Conservation (phyloP, 169 alveolate genomes). For the Fabrea salina region DNA sequence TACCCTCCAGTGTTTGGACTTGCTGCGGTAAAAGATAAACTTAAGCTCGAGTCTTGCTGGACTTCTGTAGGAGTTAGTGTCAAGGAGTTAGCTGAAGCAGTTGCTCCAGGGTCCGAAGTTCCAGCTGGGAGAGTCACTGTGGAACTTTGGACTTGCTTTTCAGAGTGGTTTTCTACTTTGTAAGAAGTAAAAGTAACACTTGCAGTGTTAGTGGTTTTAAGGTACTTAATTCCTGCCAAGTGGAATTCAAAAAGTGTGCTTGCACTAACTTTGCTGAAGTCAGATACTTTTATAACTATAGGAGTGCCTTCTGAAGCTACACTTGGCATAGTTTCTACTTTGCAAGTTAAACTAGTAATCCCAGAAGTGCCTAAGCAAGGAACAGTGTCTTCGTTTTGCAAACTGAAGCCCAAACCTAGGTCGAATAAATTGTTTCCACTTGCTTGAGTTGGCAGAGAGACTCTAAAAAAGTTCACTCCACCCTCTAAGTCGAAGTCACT, state of each 20-base stretch:
- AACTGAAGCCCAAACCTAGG: constrained; percentile 17
- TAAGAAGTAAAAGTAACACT: constrained; percentile 4
- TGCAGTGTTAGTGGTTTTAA: background rate
- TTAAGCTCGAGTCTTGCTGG: background rate
- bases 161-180: background rate
- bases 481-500: background rate
- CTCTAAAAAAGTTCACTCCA: constrained; percentile 14
- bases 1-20: background rate
- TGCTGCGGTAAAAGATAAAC: background rate
- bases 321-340: background rate
- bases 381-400: background rate
- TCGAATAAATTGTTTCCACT: background rate
- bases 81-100: background rate
- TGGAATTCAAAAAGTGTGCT: constrained; percentile 1
- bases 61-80: background rate
- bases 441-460: constrained; percentile 12
- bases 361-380: background rate
- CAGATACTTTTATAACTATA: constrained; percentile 21
- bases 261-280: constrained; percentile 2
- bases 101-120: background rate
- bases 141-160: background rate
- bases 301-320: constrained; percentile 33
- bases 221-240: background rate
- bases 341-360: constrained; percentile 19
- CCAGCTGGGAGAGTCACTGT: background rate